Evolutionary conservation across 768 basidiomycete genomes (phyloP), one percentile per base, ranked within the genome.

Genomic region (Austroboletus eburneus): DNA sequence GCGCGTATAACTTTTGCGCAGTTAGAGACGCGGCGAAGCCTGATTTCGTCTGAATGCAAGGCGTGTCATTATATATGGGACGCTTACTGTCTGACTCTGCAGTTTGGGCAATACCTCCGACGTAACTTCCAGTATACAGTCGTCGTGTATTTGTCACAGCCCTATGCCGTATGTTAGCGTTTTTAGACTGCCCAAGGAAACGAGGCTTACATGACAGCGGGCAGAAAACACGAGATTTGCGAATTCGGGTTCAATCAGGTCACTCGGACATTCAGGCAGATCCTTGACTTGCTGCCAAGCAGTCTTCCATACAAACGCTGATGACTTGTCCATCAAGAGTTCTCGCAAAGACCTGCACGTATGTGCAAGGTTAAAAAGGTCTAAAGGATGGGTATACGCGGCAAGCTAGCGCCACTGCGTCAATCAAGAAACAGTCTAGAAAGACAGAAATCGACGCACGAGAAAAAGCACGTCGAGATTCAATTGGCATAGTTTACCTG

Each of bases 221-320:
- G 4, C 34, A 18, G 6, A 35, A 18, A 35, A 35, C 17, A 35
- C 8, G 34, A 35, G 34, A n/a, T 35, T 35, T 32, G 72, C 70
- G 45, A 69, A 77, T 52, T 72, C 65, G 3, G 65, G 55, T 60
- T 78, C 75, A 13, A 54, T 63, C 45, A 76, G 56, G 52, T 77
- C 75, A 13, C 48, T 37, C 0, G 76, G 77, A 48, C 71, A 72
- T 8, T 55, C 45, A 2, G 76, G 76, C 9, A 75, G 58, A 12
- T 65, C 67, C 25, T 54, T 53, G 18, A 71, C 59, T 43, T 64
- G 65, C 9, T 38, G 48, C 25, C 75, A 64, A 30, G 46, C 33
- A 4, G 16, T 34, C 24, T 39, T 56, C 62, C 64, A 48, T 50
- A 65, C 41, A 45, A 64, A 46, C 63, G 48, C 42, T 57, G 64